These are phyloP conservation scores for Lactarius quietus DNA, from an alignment of 768 basidiomycete genomes.

Conservation along the genomic window DNA sequence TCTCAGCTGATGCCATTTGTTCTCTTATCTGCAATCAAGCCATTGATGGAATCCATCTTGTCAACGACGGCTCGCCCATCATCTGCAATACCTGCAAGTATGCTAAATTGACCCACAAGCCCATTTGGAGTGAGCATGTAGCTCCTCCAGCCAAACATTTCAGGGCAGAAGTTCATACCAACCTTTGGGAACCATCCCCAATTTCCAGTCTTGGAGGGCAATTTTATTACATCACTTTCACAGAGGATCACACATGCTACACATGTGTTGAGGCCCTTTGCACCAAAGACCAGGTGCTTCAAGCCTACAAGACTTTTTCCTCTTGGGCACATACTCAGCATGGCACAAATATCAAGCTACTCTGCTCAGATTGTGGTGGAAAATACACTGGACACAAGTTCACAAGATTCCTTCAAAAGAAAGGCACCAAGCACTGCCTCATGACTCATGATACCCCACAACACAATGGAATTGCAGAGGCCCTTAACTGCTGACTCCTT, in stretches of 20 bases:
- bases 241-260: no score
- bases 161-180: neutral
- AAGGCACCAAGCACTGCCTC: neutral
- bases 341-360: no score
- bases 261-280: no score
- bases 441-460: neutral
- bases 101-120: neutral
- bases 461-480: neutral
- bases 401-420: no score
- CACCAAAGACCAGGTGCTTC: no score
- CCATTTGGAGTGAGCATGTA: neutral
- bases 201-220: no score
- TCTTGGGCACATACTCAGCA: no score
- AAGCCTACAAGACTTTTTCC: no score
- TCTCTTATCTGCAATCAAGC: constrained; percentile 19
- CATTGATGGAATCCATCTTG: neutral
- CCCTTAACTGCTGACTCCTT: neutral
- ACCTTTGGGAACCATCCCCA: no score
- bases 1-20: constrained; percentile 27
- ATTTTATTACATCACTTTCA: no score
- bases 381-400: no score
- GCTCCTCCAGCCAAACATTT: neutral
- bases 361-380: no score
- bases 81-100: constrained; percentile 35
- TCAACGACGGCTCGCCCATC: constrained; percentile 16